Evolutionary conservation across 208 protist species (phyloP), one percentile per base, ranked within the genome.

Genomic region (Leishmania major): DNA sequence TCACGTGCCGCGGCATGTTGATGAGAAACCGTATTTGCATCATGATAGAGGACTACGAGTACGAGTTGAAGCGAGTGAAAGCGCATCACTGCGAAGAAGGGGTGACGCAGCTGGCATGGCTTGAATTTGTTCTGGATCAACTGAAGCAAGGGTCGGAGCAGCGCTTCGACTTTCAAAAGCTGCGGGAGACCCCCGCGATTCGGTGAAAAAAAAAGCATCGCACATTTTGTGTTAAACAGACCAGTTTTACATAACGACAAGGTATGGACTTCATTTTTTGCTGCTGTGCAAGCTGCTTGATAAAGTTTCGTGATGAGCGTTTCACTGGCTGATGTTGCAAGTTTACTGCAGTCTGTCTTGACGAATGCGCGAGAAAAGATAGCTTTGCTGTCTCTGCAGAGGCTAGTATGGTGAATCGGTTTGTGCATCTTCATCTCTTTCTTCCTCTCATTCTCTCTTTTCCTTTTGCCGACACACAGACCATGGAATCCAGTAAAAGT

Each of bases 31-130:
- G 91, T 8, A 96, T 97, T 82, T 96, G 92, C 66, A 95, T 89
- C 62, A 93, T 95, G 87, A 98, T 98, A 79, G 95, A 98, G 64
- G 95, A 98, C 82, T 98, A 96, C 73, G 95, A 98, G 64, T 98
- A 98, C 76, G 95, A 98, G 78, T 77, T 98, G 51, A 98, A 98
- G 62, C 87, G 93, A 47, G 93, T 97, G n/a, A 96, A 94, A 76
- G 95, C 89, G 0, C 95, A 98, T 75, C 95, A 98, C 74, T 96
- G 93, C 78, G 88, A 96, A 74, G 91, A 96, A 70, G 95, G 95
- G 28, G 90, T 97, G 67, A 89, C 87, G 8, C 95, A 98, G 77
- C 80, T 98, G 57, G 94, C 94, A 22, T 98, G 95, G 94, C 87
- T 98, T 28, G 85, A 97, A 75, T 98, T 98, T 92, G 91, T 98